These are phyloP conservation scores for Suhomyces bolitotheri DNA, from an alignment of 1,139 yeast genomes.

Conservation along the genomic window DNA sequence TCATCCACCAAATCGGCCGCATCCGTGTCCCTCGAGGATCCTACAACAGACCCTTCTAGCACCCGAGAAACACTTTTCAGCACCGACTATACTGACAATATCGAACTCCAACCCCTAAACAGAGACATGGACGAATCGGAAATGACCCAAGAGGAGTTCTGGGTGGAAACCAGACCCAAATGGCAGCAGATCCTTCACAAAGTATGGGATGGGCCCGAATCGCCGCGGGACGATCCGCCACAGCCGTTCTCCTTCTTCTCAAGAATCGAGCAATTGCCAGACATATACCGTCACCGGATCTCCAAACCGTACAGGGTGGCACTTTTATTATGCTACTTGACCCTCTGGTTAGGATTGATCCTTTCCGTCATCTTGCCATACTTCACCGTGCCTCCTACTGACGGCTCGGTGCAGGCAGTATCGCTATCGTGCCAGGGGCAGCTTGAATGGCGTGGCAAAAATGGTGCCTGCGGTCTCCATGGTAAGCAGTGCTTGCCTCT, in stretches of 20 bases:
- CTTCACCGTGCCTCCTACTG: conserved; percentile 25
- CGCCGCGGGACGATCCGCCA: conserved; percentile 53
- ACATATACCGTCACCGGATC: conserved; percentile 30
- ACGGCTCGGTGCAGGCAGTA: conserved; percentile 20
- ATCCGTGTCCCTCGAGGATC: too few relatives aligned
- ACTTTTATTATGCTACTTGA: conserved; percentile 37
- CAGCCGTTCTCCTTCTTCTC: conserved; percentile 23
- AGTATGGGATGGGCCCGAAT: conserved; percentile 55
- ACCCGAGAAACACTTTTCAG: too few relatives aligned
- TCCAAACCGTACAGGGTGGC: conserved; percentile 28
- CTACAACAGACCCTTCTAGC: too few relatives aligned
- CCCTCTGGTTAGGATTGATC: conserved; percentile 35
- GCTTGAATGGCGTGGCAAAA: conserved; percentile 67
- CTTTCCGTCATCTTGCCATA: conserved; percentile 39
- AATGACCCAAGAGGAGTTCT: too few relatives aligned
- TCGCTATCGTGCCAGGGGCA: conserved; percentile 22
- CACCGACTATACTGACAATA: too few relatives aligned
- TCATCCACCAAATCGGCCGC: too few relatives aligned
- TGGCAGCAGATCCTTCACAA: background rate
- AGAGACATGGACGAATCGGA: conserved; percentile 4
- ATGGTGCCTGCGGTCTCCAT: conserved; percentile 73
- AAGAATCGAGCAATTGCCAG: conserved; percentile 47
- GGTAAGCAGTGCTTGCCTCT: conserved; percentile 56
- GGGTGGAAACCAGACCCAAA: too few relatives aligned
- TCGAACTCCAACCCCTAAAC: conserved; percentile 7